Conservation (phyloP, 1,139 yeast species). For the Sugiyamaella castrensis region DNA sequence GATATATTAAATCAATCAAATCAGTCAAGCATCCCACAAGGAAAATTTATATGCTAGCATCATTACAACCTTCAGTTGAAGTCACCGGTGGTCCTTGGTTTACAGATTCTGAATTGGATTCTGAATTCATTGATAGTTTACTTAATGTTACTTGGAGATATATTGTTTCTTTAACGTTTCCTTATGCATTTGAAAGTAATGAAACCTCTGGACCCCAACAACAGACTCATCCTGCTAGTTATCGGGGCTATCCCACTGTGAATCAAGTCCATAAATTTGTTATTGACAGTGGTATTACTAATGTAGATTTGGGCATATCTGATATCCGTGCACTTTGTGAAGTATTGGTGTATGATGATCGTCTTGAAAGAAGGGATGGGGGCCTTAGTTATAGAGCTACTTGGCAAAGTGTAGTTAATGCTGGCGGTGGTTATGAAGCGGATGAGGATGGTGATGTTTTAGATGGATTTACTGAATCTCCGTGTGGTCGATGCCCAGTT, state of each 20-base stretch:
- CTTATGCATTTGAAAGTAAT: slow-evolving; percentile 52
- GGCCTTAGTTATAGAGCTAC: slow-evolving; percentile 47
- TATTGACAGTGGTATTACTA: slow-evolving; percentile 68
- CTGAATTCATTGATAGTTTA: slow-evolving; percentile 85
- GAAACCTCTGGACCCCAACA: slow-evolving; percentile 22
- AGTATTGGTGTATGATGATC: slow-evolving; percentile 83
- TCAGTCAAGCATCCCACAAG: slow-evolving; percentile 95
- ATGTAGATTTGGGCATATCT: slow-evolving; percentile 68
- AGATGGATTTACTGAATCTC: slow-evolving; percentile 36
- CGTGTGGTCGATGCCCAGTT: slow-evolving; percentile 39
- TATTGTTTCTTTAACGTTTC: slow-evolving; percentile 72
- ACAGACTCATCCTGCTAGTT: slow-evolving; percentile 50
- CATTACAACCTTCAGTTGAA: slow-evolving; percentile 88
- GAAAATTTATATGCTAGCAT: slow-evolving; percentile 91
- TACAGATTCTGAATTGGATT: slow-evolving; percentile 91
- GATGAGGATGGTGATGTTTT: slow-evolving; percentile 25
- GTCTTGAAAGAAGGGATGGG: slow-evolving; percentile 60
- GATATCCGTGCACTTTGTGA: slow-evolving; percentile 85
- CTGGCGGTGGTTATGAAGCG: slow-evolving; percentile 50
- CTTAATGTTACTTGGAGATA: slow-evolving; percentile 85
- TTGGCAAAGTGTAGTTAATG: slow-evolving; percentile 58
- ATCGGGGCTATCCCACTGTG: slow-evolving; percentile 64
- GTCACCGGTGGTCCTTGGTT: slow-evolving; percentile 99
- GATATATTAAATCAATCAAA: slow-evolving; percentile 85
- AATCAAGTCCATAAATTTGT: slow-evolving; percentile 76